phyloP scores from a whole-genome alignment of 2,329 filamentous ascomycete genomes.

The Monosporascus ibericus region DNA sequence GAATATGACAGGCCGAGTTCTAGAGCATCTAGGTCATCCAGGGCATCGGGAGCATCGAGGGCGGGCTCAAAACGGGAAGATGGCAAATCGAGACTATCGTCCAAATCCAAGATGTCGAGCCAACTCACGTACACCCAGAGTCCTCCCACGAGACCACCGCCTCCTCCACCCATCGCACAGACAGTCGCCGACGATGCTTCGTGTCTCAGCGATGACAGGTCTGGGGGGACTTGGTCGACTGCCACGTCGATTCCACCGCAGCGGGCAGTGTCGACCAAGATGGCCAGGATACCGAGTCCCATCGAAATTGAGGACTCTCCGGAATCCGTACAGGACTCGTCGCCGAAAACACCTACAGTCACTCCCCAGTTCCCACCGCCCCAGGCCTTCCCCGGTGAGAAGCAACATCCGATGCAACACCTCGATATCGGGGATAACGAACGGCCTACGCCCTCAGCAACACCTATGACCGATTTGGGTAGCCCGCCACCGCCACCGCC shows the following conservation, averaged over 20 bases:
- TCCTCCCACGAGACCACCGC: slow-evolving; percentile 22
- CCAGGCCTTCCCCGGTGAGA: slow-evolving; percentile 34
- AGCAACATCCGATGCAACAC: slow-evolving; percentile 28
- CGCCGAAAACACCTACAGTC: slow-evolving; percentile 54
- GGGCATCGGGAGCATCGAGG: slow-evolving; percentile 36
- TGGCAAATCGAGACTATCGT: slow-evolving; percentile 46
- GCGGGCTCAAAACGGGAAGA: slow-evolving; percentile 38
- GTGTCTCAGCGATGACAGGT: slow-evolving; percentile 27
- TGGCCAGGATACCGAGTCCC: slow-evolving; percentile 21
- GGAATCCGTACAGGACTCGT: slow-evolving; percentile 46
- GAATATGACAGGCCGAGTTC: slow-evolving; percentile 37
- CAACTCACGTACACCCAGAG: slow-evolving; percentile 46
- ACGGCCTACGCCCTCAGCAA: slow-evolving; percentile 32
- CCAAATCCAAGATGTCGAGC: slow-evolving; percentile 51
- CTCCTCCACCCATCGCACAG: slow-evolving; percentile 26
- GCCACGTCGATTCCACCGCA: slow-evolving; percentile 30
- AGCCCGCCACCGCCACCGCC: slow-evolving; percentile 55
- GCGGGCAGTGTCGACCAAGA: slow-evolving; percentile 26
- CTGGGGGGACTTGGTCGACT: slow-evolving; percentile 22
- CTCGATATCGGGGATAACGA: slow-evolving; percentile 32
- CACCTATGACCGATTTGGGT: slow-evolving; percentile 36
- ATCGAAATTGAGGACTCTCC: slow-evolving; percentile 45
- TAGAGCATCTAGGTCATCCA: slow-evolving; percentile 36
- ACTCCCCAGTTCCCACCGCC: slow-evolving; percentile 44
- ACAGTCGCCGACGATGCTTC: slow-evolving; percentile 20